These are phyloP conservation scores for Myriosclerotinia curreyana DNA, from an alignment of 2,329 filamentous ascomycete genomes.

Conservation along the genomic window DNA sequence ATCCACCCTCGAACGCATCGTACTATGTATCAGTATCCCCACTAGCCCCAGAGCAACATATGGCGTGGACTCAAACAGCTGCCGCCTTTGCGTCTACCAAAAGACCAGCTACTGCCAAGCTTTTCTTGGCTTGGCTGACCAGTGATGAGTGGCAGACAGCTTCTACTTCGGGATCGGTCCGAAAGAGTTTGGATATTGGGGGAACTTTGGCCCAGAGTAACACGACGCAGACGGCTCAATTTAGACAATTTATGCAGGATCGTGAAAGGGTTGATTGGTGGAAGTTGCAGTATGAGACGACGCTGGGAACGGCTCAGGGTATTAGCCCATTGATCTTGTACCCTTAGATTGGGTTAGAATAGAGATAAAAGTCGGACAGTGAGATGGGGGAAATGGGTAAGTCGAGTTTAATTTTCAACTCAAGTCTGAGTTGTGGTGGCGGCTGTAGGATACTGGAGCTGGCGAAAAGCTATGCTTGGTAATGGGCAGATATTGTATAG, in stretches of 20 bases:
- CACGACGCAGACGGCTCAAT: neutral
- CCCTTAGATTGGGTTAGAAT: neutral
- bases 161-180: neutral
- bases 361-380: neutral
- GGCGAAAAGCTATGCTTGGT: too few relatives aligned
- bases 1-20: neutral
- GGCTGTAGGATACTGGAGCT: neutral
- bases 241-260: conserved; percentile 12
- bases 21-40: neutral
- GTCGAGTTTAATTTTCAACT: too few relatives aligned
- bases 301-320: neutral
- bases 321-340: neutral
- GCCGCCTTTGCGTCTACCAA: neutral
- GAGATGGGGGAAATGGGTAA: too few relatives aligned
- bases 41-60: neutral
- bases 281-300: conserved; percentile 9
- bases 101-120: neutral
- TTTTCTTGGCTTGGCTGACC: conserved; percentile 8
- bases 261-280: neutral
- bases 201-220: neutral
- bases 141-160: neutral
- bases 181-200: conserved; percentile 7
- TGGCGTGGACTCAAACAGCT: conserved; percentile 4
- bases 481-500: too few relatives aligned
- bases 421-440: too few relatives aligned